A percentile compares a stretch with the other conserved stretches of the same genome.
These are phyloP conservation scores for Astrothelium macrocarpum DNA, from an alignment of 495 filamentous ascomycete genomes.

Conservation along the genomic window DNA sequence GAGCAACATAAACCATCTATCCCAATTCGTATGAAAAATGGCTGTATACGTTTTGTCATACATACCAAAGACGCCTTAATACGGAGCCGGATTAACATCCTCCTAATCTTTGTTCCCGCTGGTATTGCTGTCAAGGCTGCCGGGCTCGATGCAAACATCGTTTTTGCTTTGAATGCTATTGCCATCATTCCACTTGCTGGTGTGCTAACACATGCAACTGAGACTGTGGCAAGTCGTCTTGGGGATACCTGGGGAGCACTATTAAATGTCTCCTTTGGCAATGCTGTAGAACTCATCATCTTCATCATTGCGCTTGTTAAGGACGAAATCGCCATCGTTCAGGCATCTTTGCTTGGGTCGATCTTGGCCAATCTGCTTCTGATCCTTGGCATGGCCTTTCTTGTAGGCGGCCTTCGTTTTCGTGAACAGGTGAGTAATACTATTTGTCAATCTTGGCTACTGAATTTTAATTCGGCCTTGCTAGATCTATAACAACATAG, in stretches of 20 bases:
- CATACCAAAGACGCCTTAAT: constrained; percentile 47
- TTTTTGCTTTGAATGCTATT: constrained; percentile 74
- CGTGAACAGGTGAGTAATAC: constrained; percentile 59
- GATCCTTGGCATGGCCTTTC: constrained; percentile 84
- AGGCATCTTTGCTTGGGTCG: constrained; percentile 78
- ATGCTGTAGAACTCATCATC: constrained; percentile 83
- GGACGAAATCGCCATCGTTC: constrained; percentile 81
- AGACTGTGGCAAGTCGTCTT: constrained; percentile 64
- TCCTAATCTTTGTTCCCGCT: constrained; percentile 70
- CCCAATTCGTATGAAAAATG: constrained; percentile 20
- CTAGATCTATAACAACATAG: constrained; percentile 85
- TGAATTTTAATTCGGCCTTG: neutral
- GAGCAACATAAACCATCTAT: constrained; percentile 28
- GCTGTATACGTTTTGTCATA: constrained; percentile 40
- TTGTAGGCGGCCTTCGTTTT: constrained; percentile 76
- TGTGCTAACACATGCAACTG: constrained; percentile 72
- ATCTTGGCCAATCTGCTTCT: constrained; percentile 81
- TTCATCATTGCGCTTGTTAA: constrained; percentile 65
- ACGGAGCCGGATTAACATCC: constrained; percentile 66
- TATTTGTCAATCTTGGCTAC: neutral
- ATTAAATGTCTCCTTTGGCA: constrained; percentile 82
- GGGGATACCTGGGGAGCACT: constrained; percentile 74
- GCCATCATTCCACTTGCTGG: constrained; percentile 77
- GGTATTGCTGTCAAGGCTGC: constrained; percentile 56
- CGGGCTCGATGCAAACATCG: constrained; percentile 33